Evolutionary conservation across 1,284 basidiomycete genomes (phyloP).

Genomic region (Puccinia hordei): DNA sequence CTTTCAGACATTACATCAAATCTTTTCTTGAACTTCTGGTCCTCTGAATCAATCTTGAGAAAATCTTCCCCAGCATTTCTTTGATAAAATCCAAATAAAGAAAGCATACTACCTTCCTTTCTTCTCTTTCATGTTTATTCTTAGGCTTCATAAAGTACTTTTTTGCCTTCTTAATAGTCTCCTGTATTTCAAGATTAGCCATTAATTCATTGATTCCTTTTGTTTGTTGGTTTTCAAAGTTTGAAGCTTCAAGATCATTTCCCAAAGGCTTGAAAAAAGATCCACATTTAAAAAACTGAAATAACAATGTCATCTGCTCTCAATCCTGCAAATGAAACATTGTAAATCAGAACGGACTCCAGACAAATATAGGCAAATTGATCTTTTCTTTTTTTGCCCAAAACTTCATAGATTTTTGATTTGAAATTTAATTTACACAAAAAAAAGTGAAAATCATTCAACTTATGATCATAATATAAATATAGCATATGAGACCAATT

Average conservation of each 20-base stretch:
- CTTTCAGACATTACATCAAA: background rate
- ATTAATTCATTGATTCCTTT: background rate
- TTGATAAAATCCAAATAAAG: constrained; percentile 8
- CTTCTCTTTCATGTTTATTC: background rate
- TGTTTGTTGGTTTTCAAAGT: background rate
- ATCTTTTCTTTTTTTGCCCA: background rate
- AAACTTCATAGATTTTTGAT: background rate
- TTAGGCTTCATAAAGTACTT: background rate
- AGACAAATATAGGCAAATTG: background rate
- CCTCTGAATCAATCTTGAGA: background rate
- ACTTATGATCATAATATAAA: background rate
- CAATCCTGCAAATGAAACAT: background rate
- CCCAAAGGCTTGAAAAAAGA: background rate
- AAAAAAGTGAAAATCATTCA: background rate
- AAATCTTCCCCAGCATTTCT: background rate
- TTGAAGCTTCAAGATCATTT: background rate
- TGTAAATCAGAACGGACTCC: background rate
- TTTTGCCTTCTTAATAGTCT: background rate
- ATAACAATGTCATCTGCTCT: background rate
- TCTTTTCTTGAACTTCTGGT: background rate
- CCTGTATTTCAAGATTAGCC: background rate
- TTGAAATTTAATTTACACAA: no score
- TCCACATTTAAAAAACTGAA: background rate
- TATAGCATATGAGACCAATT: background rate
- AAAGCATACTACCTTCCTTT: background rate